phyloP scores from a whole-genome alignment of 352 stramenopile species.

The Phytophthora pseudosyringae region DNA sequence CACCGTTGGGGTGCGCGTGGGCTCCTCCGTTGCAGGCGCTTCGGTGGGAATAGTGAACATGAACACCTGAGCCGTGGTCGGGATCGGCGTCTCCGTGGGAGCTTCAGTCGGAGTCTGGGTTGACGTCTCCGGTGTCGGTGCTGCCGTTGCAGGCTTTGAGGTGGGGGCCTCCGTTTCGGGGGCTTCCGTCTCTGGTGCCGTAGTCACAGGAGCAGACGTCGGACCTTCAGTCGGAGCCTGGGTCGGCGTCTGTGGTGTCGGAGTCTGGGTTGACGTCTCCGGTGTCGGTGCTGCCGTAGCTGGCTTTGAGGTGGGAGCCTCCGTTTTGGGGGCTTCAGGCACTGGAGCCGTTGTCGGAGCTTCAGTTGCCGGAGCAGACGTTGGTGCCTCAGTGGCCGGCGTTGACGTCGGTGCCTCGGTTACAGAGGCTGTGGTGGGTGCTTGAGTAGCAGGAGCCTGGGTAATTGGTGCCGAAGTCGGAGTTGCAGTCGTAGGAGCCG shows the following conservation, averaged over 20 bases:
- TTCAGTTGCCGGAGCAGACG: background rate
- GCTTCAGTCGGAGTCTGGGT: conserved; percentile 1
- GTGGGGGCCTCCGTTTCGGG: background rate
- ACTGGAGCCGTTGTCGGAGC: background rate
- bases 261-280: conserved; percentile 1
- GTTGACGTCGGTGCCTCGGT: background rate
- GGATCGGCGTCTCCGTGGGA: conserved; percentile 12
- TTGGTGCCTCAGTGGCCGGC: conserved; percentile 3
- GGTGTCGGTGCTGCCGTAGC: conserved; percentile 23
- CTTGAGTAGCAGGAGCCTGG: background rate
- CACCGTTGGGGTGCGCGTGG: background rate
- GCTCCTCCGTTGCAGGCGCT: conserved; percentile 4
- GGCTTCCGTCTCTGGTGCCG: too few species aligned
- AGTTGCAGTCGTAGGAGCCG: background rate
- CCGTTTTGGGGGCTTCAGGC: background rate
- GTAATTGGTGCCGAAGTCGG: conserved; percentile 10
- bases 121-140: conserved; percentile 17
- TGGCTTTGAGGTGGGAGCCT: background rate
- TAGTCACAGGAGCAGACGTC: conserved; percentile 10
- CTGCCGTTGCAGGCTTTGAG: conserved; percentile 2
- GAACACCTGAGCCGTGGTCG: conserved; percentile 9
- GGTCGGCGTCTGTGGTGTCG: conserved; percentile 6
- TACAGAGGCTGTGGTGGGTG: conserved; percentile 3
- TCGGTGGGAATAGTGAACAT: conserved; percentile 11
- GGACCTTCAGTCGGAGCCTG: conserved; percentile 1